Evolutionary conservation across 106 monocot genomes (phyloP).

Genomic region (Dendrobium catenatum): DNA sequence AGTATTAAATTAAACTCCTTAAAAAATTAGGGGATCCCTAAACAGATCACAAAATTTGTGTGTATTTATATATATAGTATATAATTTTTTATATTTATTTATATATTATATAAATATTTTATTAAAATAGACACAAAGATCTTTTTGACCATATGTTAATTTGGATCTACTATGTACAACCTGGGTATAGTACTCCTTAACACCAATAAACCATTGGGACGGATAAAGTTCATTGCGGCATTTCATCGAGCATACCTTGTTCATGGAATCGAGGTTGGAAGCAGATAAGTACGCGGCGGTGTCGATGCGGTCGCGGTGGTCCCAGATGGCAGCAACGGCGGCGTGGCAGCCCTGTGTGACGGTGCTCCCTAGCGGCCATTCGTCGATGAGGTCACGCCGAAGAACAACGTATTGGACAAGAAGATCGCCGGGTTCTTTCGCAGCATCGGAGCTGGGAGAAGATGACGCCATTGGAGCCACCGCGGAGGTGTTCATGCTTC

Average conservation of each 20-base stretch:
- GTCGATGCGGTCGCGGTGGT: constrained; percentile 49
- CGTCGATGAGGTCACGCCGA: constrained; percentile 81
- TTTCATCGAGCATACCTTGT: constrained; percentile 78
- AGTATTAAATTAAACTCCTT: too few relatives aligned
- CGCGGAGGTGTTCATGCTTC: not conserved
- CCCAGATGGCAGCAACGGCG: constrained; percentile 82
- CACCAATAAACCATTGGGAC: too few relatives aligned
- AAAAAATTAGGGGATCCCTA: too few relatives aligned
- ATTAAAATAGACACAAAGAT: too few relatives aligned
- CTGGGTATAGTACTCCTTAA: too few relatives aligned
- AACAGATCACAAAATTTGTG: too few relatives aligned
- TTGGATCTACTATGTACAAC: too few relatives aligned
- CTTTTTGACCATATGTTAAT: too few relatives aligned
- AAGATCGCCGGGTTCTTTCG: constrained; percentile 22
- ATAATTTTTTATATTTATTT: too few relatives aligned
- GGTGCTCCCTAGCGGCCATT: constrained; percentile 88
- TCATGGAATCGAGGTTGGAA: constrained; percentile 65
- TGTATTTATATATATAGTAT: too few relatives aligned
- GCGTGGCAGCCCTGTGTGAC: constrained; percentile 93
- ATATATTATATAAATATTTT: too few relatives aligned
- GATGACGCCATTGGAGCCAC: not conserved
- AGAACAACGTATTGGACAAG: constrained; percentile 96
- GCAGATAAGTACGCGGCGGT: constrained; percentile 56
- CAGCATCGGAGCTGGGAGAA: not conserved
- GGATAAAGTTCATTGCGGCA: constrained; percentile 12